Conservation (phyloP, 163 green algal species). For the Scenedesmus sp. region DNA sequence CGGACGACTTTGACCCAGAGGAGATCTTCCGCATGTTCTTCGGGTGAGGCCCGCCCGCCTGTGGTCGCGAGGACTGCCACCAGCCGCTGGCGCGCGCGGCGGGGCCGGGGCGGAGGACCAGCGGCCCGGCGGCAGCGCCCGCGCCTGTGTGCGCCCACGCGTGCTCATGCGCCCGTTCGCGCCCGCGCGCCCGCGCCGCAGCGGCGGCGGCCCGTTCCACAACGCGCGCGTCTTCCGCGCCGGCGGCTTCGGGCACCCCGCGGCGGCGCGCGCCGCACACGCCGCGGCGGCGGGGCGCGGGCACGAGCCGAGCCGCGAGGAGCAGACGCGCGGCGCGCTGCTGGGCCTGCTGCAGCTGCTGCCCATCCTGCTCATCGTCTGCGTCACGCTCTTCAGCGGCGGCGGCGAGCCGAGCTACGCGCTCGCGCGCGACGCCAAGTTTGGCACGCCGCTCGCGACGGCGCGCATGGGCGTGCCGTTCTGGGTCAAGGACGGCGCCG, state of each 20-base stretch:
- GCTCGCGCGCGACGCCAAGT: constrained; percentile 35
- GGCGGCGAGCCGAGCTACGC: constrained; percentile 14
- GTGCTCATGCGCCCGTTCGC: too few species aligned
- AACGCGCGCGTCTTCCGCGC: too few species aligned
- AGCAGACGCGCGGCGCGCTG: constrained; percentile 21
- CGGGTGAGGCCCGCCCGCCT: constrained; percentile 51
- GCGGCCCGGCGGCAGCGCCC: too few species aligned
- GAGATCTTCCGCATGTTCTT: constrained; percentile 96
- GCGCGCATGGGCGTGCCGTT: constrained; percentile 45
- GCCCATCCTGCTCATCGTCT: constrained; percentile 53
- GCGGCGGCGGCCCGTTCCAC: too few species aligned
- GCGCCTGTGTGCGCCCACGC: too few species aligned
- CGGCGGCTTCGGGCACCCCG: constrained; percentile 40
- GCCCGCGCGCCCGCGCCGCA: too few species aligned
- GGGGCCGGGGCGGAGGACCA: too few species aligned
- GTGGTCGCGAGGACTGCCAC: neutral
- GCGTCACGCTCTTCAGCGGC: constrained; percentile 53
- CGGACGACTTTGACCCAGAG: constrained; percentile 81
- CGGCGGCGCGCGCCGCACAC: constrained; percentile 27
- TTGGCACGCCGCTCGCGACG: constrained; percentile 3
- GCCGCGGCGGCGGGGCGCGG: constrained; percentile 2
- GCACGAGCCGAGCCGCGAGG: constrained; percentile 19
- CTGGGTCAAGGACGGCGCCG: constrained; percentile 48
- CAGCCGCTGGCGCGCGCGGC: too few species aligned
- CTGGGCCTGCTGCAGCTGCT: constrained; percentile 52